Evolutionary conservation across 345 rosid genomes (phyloP).

Genomic region (Murraya paniculata): DNA sequence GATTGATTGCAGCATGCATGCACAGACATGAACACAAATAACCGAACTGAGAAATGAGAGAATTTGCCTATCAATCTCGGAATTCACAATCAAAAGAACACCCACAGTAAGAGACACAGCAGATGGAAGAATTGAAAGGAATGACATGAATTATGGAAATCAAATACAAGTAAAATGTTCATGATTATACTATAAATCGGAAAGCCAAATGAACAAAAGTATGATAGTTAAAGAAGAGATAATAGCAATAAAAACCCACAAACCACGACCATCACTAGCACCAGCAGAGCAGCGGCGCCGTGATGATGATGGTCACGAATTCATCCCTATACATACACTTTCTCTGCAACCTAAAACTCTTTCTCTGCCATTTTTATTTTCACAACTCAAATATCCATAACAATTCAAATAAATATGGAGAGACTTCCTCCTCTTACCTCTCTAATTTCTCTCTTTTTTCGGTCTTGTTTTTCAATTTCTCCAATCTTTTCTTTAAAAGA

Average conservation of each 20-base stretch:
- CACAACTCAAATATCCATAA: conserved; percentile 46
- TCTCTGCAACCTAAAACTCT: conserved; percentile 49
- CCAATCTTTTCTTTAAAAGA: background rate
- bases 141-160: conserved; percentile 30
- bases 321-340: conserved; percentile 62
- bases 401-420: conserved; percentile 55
- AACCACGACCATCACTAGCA: conserved; percentile 31
- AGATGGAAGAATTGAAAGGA: background rate
- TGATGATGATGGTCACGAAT: conserved; percentile 35
- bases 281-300: conserved; percentile 11
- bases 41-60: background rate
- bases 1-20: too few relatives aligned
- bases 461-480: background rate
- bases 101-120: background rate
- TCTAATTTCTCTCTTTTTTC: conserved; percentile 5
- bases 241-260: conserved; percentile 40
- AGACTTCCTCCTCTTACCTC: conserved; percentile 50
- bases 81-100: background rate
- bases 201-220: conserved; percentile 32
- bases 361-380: conserved; percentile 42
- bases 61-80: background rate
- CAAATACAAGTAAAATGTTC: conserved; percentile 49
- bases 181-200: conserved; percentile 38
- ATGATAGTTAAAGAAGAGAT: conserved; percentile 39
- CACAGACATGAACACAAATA: background rate